A percentile compares a stretch with the other conserved stretches of the same genome.
These are phyloP conservation scores for Aspergillus cejpii DNA, from an alignment of 2,329 filamentous ascomycete genomes.

Conservation along the genomic window DNA sequence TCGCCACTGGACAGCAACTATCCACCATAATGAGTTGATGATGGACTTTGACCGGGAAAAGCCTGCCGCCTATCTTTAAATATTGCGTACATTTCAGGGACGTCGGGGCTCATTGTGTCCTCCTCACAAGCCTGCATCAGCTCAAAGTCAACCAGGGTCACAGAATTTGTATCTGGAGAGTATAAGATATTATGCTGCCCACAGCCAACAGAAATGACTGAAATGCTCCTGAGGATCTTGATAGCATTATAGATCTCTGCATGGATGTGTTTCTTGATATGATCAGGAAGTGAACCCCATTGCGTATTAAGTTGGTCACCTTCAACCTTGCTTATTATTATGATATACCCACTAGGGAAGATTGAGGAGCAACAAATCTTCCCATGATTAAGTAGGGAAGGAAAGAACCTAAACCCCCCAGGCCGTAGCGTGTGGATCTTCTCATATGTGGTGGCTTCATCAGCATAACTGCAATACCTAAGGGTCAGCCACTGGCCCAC, in stretches of 20 bases:
- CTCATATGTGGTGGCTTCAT: constrained; percentile 8
- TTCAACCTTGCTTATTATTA: constrained; percentile 1
- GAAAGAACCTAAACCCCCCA: constrained; percentile 5
- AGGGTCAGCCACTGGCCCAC: too few species aligned
- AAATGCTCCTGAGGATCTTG: neutral
- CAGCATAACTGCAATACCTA: constrained; percentile 1
- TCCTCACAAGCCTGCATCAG: constrained; percentile 1
- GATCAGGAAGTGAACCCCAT: constrained; percentile 2
- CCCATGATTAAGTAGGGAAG: constrained; percentile 2
- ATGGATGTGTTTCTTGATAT: neutral
- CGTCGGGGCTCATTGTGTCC: neutral
- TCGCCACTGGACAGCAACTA: too few species aligned
- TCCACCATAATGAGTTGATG: too few species aligned
- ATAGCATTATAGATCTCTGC: neutral
- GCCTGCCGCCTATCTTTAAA: too few species aligned
- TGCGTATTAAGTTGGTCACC: neutral
- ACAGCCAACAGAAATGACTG: neutral
- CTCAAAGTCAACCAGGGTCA: constrained; percentile 6
- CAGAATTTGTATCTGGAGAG: neutral
- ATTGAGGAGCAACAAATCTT: constrained; percentile 7
- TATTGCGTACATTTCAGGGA: constrained; percentile 5
- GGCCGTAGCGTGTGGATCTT: constrained; percentile 1
- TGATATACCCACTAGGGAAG: constrained; percentile 5
- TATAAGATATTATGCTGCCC: constrained; percentile 4
- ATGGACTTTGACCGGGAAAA: too few species aligned